Evolutionary conservation across 805 yeast genomes (phyloP).

Genomic region (Wickerhamomyces pijperi): DNA sequence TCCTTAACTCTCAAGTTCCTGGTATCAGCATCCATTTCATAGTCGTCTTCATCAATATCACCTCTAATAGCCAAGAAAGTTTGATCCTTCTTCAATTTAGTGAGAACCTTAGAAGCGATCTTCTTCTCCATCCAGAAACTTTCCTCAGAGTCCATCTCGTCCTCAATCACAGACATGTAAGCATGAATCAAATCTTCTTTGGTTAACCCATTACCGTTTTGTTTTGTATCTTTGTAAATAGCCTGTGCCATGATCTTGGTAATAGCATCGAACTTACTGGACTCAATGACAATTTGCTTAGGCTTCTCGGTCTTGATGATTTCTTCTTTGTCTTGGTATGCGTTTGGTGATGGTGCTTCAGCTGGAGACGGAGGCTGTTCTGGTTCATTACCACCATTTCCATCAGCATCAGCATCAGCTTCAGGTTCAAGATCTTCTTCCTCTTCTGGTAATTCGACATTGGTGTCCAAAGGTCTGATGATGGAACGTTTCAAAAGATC

Average conservation of each 20-base stretch:
- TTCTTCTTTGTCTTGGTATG: conserved; percentile 1
- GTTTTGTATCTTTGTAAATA: conserved; percentile 45
- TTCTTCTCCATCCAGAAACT: conserved; percentile 62
- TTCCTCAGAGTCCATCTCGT: conserved; percentile 54
- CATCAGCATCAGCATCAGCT: conserved; percentile 7
- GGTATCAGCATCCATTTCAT: conserved; percentile 15
- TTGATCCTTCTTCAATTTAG: conserved; percentile 73
- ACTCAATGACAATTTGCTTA: conserved; percentile 49
- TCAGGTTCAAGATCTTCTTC: conserved; percentile 30
- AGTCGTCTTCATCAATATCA: conserved; percentile 18
- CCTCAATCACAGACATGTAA: conserved; percentile 69
- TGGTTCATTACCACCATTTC: conserved; percentile 1
- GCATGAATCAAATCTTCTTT: conserved; percentile 65
- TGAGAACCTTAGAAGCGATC: conserved; percentile 69
- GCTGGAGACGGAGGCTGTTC: not conserved
- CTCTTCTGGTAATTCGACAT: conserved; percentile 75
- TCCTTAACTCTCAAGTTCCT: conserved; percentile 15
- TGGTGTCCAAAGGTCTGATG: conserved; percentile 89
- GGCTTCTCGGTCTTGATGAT: conserved; percentile 4
- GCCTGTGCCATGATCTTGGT: conserved; percentile 68
- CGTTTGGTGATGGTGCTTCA: not conserved
- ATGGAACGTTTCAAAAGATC: conserved; percentile 83
- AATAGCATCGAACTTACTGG: conserved; percentile 78
- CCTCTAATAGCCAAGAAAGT: conserved; percentile 61
- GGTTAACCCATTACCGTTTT: conserved; percentile 48